Conservation (phyloP, 352 stramenopile genomes). For the Peronospora belbahrii region DNA sequence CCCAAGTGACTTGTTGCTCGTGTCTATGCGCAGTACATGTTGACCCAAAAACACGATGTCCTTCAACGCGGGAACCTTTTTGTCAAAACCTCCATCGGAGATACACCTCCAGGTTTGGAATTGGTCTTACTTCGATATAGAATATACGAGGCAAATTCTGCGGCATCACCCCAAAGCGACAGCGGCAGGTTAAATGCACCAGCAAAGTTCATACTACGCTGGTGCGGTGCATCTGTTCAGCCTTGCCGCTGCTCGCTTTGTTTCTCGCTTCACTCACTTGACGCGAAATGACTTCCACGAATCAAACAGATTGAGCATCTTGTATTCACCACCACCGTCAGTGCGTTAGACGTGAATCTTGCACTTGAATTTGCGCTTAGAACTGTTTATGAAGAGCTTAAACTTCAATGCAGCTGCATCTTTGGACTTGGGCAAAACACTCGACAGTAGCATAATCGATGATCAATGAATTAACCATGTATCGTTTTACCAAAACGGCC, state of each 20-base stretch:
- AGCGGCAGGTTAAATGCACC: background rate
- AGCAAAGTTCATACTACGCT: background rate
- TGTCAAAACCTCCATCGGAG: slow-evolving; percentile 3
- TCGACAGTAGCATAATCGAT: background rate
- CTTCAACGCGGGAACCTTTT: background rate
- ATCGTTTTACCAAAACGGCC: too few species aligned
- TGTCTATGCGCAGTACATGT: slow-evolving; percentile 8
- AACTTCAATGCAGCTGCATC: background rate
- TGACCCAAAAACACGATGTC: slow-evolving; percentile 13
- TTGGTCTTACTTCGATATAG: background rate
- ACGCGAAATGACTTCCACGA: too few species aligned
- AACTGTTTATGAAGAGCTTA: background rate
- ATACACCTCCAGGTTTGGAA: background rate
- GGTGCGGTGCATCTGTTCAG: background rate
- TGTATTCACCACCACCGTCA: background rate
- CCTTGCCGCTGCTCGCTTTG: background rate
- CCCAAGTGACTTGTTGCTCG: background rate
- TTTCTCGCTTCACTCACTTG: too few species aligned
- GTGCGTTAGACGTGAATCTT: background rate
- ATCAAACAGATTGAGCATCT: too few species aligned
- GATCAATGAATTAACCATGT: too few species aligned
- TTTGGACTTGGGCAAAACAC: background rate
- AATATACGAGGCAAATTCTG: background rate
- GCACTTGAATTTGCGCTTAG: background rate
- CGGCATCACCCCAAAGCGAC: background rate